Evolutionary conservation across 2,329 filamentous ascomycete genomes (phyloP).

Genomic region (Fusarium albidum): DNA sequence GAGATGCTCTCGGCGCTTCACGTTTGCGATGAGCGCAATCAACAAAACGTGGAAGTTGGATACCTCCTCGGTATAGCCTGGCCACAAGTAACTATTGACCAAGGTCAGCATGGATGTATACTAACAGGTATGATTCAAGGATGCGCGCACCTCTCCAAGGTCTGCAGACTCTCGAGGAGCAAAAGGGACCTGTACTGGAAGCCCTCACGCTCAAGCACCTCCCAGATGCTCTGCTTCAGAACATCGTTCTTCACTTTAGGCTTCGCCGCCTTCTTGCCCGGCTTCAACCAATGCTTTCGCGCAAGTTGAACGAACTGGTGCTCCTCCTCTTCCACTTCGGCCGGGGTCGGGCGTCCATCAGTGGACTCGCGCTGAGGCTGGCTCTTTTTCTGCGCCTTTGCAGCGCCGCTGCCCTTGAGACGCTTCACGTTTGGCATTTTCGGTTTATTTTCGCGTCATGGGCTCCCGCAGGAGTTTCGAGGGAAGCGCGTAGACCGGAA

Average conservation of each 20-base stretch:
- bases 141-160: constrained; percentile 74
- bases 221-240: constrained; percentile 89
- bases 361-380: constrained; percentile 50
- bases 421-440: constrained; percentile 68
- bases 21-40: constrained; percentile 84
- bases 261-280: constrained; percentile 66
- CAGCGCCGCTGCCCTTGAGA: constrained; percentile 61
- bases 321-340: constrained; percentile 75
- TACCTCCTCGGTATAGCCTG: constrained; percentile 85
- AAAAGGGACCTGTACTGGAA: constrained; percentile 82
- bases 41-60: constrained; percentile 93
- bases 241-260: constrained; percentile 83
- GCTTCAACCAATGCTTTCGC: constrained; percentile 83
- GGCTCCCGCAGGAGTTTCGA: constrained; percentile 10
- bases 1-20: constrained; percentile 87
- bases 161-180: constrained; percentile 87
- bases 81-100: constrained; percentile 82
- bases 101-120: constrained; percentile 34
- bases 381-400: constrained; percentile 45
- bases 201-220: constrained; percentile 80
- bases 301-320: constrained; percentile 80
- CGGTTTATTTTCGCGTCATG: constrained; percentile 36
- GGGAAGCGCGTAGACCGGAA: constrained; percentile 12
- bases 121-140: not conserved
- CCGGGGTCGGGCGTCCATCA: constrained; percentile 61